Evolutionary conservation across 305 asterid genomes (phyloP), one percentile per base, ranked within the genome.

Genomic region (Nicotiana rustica): DNA sequence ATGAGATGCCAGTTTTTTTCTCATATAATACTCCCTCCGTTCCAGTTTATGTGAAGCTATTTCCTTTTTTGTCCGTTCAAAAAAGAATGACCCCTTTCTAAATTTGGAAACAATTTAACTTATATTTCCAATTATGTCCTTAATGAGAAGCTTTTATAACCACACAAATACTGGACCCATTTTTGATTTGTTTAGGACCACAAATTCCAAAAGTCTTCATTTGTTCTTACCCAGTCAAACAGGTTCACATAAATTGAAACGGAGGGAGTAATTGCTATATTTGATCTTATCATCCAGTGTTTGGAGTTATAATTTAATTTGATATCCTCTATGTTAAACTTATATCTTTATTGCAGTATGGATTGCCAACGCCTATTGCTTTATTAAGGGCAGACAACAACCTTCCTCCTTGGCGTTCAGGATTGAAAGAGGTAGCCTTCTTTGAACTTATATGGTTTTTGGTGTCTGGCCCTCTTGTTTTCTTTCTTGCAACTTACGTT

Each of bases 321-420:
- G 29, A 3, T 73, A 49, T 49, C 79, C 14, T 25, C 33, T 1
- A 15, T 82, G 75, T 77, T 80, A 18, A 79, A 71, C 68, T 14
- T 38, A 19, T 68, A 77, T 68, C 79, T 60, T 77, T 82, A 81
- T 83, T 84, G 85, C 92, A 96, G 99, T 96, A 96, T 86, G 99
- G 98, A 85, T 85, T 96, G 87, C 98, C 95, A 49, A 86, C 87
- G 91, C 99, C 98, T 6, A 79, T 96, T 87, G 90, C 96, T 67
- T 85, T 96, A 84, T 83, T 96, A 79, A 92, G 99, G 91, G 99
- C 99, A 70, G 99, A 96, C 85, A 96, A 96, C 87, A 95, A 95
- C 75, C 96, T 93, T 86, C 99, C 98, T 83, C 98, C 99, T 78
- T 96, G 99, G 99, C 98, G 98, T 76, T 76, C 90, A 41, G 96